Evolutionary conservation across 2,329 filamentous ascomycete species (phyloP).

Genomic region (Fusarium temperatum): DNA sequence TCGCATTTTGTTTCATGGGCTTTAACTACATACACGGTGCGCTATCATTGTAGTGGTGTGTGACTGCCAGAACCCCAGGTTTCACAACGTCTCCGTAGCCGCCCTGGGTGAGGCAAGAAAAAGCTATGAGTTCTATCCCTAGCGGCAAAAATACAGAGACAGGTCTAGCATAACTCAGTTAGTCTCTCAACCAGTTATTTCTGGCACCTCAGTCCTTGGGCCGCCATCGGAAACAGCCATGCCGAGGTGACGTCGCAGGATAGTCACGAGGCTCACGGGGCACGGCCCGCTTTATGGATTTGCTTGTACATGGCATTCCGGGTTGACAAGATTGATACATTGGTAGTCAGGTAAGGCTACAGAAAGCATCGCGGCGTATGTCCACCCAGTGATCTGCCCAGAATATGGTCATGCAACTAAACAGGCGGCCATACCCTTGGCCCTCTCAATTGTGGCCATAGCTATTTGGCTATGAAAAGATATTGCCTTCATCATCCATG

Average conservation of each 20-base stretch:
- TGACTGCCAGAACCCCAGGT: slow-evolving; percentile 36
- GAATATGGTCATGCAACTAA: background rate
- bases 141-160: background rate
- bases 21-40: background rate
- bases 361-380: background rate
- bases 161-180: background rate
- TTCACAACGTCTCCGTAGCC: slow-evolving; percentile 36
- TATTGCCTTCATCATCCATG: background rate
- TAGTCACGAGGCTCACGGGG: slow-evolving; percentile 30
- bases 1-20: slow-evolving; percentile 12
- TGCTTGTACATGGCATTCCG: slow-evolving; percentile 4
- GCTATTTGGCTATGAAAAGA: background rate
- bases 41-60: slow-evolving; percentile 6
- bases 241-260: slow-evolving; percentile 33
- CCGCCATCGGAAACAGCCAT: too few relatives aligned
- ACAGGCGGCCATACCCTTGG: background rate
- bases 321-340: slow-evolving; percentile 5
- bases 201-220: background rate
- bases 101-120: slow-evolving; percentile 3
- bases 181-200: background rate
- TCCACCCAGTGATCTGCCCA: background rate
- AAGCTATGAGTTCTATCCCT: background rate
- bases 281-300: slow-evolving; percentile 13
- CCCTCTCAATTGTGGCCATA: slow-evolving; percentile 6
- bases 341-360: background rate